These are phyloP conservation scores for Pittosporum tobira DNA, from an alignment of 129 eudicot species.

Conservation along the genomic window DNA sequence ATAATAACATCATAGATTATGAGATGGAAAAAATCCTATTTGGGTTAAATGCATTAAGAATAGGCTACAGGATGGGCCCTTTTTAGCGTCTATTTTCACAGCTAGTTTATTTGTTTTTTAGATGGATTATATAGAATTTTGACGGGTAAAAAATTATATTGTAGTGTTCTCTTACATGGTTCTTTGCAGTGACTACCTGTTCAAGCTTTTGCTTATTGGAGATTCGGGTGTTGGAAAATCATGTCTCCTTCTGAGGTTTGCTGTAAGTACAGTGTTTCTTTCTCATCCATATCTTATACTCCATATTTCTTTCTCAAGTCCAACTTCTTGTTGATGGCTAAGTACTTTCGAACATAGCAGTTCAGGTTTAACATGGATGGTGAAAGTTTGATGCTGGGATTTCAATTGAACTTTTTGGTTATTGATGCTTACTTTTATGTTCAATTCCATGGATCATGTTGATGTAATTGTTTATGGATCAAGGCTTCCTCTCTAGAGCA, in stretches of 20 bases:
- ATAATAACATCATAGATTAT: too few species aligned
- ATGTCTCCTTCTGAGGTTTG: slow-evolving; percentile 92
- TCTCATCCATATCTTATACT: not conserved
- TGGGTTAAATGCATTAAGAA: too few species aligned
- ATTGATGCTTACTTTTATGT: too few species aligned
- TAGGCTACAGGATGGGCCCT: too few species aligned
- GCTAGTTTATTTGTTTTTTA: not conserved
- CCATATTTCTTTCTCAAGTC: too few species aligned
- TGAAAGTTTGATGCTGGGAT: not conserved
- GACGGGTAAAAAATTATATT: not conserved
- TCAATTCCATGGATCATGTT: not conserved
- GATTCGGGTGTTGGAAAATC: slow-evolving; percentile 99
- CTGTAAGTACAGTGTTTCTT: slow-evolving; percentile 41
- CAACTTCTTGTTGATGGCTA: too few species aligned
- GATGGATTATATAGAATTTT: not conserved
- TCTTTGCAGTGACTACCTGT: slow-evolving; percentile 79
- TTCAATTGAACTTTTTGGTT: too few species aligned
- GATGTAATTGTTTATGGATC: not conserved
- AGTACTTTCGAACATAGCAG: too few species aligned
- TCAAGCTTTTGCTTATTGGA: slow-evolving; percentile 92
- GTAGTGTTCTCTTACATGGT: not conserved
- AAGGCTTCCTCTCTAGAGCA: not conserved
- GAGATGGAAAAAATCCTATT: too few species aligned
- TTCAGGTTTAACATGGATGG: not conserved
- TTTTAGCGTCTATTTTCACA: not conserved